Conservation (phyloP, 164 flowering plant genomes). For the Nelumbo lutea region DNA sequence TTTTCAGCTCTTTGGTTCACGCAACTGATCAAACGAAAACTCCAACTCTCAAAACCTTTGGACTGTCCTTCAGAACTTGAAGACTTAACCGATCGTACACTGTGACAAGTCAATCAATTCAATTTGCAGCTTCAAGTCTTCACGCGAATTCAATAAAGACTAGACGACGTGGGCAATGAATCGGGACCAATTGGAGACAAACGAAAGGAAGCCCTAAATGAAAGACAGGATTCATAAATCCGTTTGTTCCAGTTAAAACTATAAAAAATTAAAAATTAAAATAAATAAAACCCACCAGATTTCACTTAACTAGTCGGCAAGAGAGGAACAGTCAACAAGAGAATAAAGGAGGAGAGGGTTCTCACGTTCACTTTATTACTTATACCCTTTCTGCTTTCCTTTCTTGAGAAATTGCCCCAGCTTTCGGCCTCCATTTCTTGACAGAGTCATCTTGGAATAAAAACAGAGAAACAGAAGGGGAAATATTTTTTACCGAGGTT, state of each 20-base stretch:
- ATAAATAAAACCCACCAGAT: neutral
- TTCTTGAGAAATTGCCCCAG: neutral
- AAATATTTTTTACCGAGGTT: too few species aligned
- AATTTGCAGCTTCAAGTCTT: neutral
- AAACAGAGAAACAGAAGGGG: too few species aligned
- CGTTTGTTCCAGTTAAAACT: neutral
- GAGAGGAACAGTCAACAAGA: neutral
- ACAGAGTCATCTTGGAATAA: neutral
- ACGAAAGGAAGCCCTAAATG: neutral
- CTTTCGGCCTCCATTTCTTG: neutral
- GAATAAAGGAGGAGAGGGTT: neutral
- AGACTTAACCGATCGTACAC: neutral
- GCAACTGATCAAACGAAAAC: neutral
- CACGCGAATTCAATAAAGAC: neutral
- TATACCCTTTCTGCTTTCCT: neutral
- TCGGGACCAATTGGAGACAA: neutral
- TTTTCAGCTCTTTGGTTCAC: neutral
- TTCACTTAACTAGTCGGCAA: neutral
- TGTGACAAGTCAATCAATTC: neutral
- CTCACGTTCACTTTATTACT: neutral
- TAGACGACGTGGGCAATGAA: neutral
- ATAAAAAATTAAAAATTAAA: neutral
- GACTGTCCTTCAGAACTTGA: neutral
- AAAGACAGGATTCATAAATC: neutral
- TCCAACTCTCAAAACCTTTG: neutral